phyloP scores from a whole-genome alignment of 148 eudicot species.

The Chenopodium suecicum region DNA sequence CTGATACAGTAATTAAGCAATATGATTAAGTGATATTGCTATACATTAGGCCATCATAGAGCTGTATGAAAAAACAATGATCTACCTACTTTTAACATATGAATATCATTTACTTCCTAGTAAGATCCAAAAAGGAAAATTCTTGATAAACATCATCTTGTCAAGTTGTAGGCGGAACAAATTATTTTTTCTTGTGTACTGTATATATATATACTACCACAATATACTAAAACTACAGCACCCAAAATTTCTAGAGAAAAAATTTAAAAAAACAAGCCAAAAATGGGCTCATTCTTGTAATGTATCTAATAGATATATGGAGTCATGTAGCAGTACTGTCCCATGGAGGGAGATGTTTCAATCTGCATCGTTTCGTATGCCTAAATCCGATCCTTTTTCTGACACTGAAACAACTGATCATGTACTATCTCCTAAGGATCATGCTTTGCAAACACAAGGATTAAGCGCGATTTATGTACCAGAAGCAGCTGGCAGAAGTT shows the following conservation, averaged over 20 bases:
- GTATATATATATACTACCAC: neutral
- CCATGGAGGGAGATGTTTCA: slow-evolving; percentile 37
- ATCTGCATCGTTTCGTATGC: slow-evolving; percentile 33
- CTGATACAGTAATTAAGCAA: neutral
- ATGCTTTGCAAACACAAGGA: neutral
- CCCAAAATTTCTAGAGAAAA: neutral
- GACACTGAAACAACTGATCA: neutral
- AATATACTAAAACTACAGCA: neutral
- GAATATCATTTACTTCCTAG: neutral
- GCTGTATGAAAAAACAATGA: neutral
- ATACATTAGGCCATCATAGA: neutral
- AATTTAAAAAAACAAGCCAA: neutral
- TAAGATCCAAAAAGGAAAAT: slow-evolving; percentile 20
- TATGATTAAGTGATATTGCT: neutral
- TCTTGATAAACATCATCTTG: neutral
- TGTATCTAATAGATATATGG: neutral
- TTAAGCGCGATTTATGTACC: neutral
- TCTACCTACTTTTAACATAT: slow-evolving; percentile 18
- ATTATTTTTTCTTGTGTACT: neutral
- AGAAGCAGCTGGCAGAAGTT: neutral
- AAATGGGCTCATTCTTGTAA: slow-evolving; percentile 17
- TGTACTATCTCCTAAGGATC: neutral
- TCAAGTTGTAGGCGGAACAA: slow-evolving; percentile 1
- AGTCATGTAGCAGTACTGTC: neutral
- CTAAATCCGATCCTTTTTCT: slow-evolving; percentile 21